Evolutionary conservation across 2,329 filamentous ascomycete species (phyloP), one percentile per base, ranked within the genome.

Genomic region (Ophiocordyceps camponoti-saundersi): DNA sequence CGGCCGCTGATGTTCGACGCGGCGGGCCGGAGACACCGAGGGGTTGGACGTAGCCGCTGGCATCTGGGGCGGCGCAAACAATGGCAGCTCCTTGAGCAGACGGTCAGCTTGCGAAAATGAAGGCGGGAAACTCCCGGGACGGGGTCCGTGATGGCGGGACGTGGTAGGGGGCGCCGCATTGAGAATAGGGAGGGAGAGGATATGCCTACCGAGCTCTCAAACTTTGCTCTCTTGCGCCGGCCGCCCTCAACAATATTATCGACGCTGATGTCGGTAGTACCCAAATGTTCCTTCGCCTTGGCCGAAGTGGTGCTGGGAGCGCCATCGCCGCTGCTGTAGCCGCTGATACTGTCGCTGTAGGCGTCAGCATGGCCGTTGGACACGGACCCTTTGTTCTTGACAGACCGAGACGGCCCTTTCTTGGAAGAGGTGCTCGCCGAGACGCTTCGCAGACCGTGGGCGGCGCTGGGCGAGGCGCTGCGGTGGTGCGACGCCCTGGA

Each of bases 221-320:
- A 83, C 66, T 95, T 95, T 57, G 90, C 86, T 59, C 88, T 80
- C 72, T 96, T 95, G 61, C 92, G 82, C 64, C 92, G 82, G 54
- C 90, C 89, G 59, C 93, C 92, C 66, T 96, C 90, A 51, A 98
- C 85, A 64, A 98, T 96, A 62, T 98, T 98, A 56, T 95, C 89
- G 55, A 95, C 79, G 62, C 90, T 96, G 59, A 98, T 98, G 56
- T 98, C 92, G 16, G 92, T 94, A 61, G 87, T 95, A 44, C 86
- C 88, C 57, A 95, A 78, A 53, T 87, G 83, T 57, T 95, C 89
- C 63, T 85, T 88, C 56, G 75, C 77, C 62, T 84, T 84, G 57
- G 84, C 81, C 46, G 63, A 66, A 53, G 83, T 73, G 47, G 86
- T 89, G 53, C 79, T 82, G 51, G 84, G 77, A 26, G 81, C 85